Conservation (phyloP, 768 basidiomycete genomes). For the Psilocybe tampanensis region DNA sequence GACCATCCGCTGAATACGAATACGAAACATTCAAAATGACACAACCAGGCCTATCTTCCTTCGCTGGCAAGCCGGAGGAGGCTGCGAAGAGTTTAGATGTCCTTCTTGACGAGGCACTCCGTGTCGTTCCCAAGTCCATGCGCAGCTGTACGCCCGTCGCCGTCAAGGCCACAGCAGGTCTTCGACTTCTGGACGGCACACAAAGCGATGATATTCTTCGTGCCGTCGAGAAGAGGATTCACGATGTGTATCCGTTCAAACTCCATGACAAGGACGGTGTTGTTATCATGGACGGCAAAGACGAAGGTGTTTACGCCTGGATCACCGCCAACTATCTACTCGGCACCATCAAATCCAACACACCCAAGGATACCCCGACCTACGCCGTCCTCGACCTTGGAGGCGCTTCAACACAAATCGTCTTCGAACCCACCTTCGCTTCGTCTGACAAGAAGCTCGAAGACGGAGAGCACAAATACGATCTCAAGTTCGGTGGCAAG, state of each 20-base stretch:
- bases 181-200: conserved; percentile 66
- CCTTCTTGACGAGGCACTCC: conserved; percentile 78
- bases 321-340: conserved; percentile 96
- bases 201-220: conserved; percentile 73
- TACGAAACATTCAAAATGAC: conserved; percentile 91
- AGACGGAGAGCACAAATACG: conserved; percentile 93
- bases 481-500: conserved; percentile 71
- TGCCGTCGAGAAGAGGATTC: conserved; percentile 67
- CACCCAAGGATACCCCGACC: conserved; percentile 47
- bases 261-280: conserved; percentile 60
- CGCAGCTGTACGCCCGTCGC: conserved; percentile 83
- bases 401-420: conserved; percentile 97
- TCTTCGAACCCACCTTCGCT: conserved; percentile 80
- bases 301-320: conserved; percentile 99
- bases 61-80: conserved; percentile 53
- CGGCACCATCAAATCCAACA: conserved; percentile 63
- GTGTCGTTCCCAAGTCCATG: conserved; percentile 71
- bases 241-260: conserved; percentile 66
- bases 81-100: conserved; percentile 82
- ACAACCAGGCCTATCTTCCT: conserved; percentile 78
- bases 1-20: conserved; percentile 74
- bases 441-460: conserved; percentile 41
- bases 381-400: conserved; percentile 96
- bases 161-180: conserved; percentile 90
- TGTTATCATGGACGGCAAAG: conserved; percentile 91